Evolutionary conservation across 2,329 filamentous ascomycete species (phyloP), one percentile per base, ranked within the genome.

Genomic region (Aspergillus sp.): DNA sequence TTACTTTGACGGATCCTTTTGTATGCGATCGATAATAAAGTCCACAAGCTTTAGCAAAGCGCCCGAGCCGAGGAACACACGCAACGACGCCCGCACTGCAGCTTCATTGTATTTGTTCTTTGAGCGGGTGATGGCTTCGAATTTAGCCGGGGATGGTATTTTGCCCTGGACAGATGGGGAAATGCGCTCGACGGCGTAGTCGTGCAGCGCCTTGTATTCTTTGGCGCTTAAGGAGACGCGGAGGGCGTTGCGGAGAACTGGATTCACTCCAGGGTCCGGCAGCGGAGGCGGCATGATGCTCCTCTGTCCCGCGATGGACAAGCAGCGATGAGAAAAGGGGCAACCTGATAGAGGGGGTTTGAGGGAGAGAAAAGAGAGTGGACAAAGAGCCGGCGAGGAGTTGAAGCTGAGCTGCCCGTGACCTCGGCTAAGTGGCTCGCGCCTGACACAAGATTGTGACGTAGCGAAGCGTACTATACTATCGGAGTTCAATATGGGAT

Each of bases 121-220:
- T 1, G 79, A 78, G 41, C 79, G 79, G 3, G 81, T 75, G 60
- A 86, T 81, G 9, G 78, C 80, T 62, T 85, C 83, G 66, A 83
- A 87, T 46, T 75, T 74, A 34, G 78, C 75, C 5, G 85, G 85
- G 19, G 79, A 76, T 15, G 81, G 81, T 2, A 83, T 76, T 64
- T 79, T 80, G 64, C 82, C 84, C 80, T 86, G 78, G 72, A 90
- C 76, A 70, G 84, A 77, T 80, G 82, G 78, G 38, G 75, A 74
- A 5, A 91, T 89, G 51, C 89, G 87, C 63, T 91, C 92, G 54
- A 95, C 84, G 57, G 96, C 85, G 73, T 93, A 93, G 72, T 90
- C 89, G 77, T 97, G 92, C 19, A 97, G 85, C 1, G 89, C 81
- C 68, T 91, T 89, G 77, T 97, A 97, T 76, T 97, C 93, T 76